Evolutionary conservation across 805 yeast genomes (phyloP).

Genomic region (Candida alai): DNA sequence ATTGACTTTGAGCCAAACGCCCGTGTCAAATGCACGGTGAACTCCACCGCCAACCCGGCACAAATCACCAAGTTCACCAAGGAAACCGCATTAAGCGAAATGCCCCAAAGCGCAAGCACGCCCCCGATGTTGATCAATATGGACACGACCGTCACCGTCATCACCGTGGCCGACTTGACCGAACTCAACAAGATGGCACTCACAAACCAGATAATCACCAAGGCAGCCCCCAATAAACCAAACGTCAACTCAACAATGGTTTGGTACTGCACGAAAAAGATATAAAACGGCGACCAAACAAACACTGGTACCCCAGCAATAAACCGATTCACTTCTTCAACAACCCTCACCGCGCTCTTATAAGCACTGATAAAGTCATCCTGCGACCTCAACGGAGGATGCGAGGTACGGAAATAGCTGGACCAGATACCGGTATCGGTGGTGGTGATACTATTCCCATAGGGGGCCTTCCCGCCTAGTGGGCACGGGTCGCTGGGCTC

Average conservation of each 20-base stretch:
- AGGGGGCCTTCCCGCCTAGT: constrained; percentile 93
- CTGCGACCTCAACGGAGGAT: constrained; percentile 76
- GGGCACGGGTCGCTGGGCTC: constrained; percentile 90
- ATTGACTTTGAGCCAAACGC: constrained; percentile 57
- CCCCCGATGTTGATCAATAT: constrained; percentile 76
- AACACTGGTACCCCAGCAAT: constrained; percentile 52
- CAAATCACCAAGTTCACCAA: constrained; percentile 90
- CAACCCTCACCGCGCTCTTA: constrained; percentile 64
- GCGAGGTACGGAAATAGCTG: constrained; percentile 76
- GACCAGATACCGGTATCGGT: constrained; percentile 43
- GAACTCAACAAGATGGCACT: constrained; percentile 67
- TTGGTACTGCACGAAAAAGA: constrained; percentile 85
- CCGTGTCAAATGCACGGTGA: constrained; percentile 81
- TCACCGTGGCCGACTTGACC: constrained; percentile 49
- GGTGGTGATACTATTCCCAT: constrained; percentile 54
- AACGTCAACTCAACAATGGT: constrained; percentile 60
- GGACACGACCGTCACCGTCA: constrained; percentile 56
- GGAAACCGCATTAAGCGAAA: constrained; percentile 83
- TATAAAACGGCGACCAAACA: constrained; percentile 91
- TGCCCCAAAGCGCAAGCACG: constrained; percentile 67
- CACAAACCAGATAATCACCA: constrained; percentile 47
- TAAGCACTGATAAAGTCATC: constrained; percentile 79
- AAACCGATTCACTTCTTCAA: constrained; percentile 46
- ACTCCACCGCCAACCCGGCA: constrained; percentile 89
- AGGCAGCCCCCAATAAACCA: constrained; percentile 49